Evolutionary conservation across 1,139 yeast genomes (phyloP).

Genomic region (Blastobotrys ciferrii): DNA sequence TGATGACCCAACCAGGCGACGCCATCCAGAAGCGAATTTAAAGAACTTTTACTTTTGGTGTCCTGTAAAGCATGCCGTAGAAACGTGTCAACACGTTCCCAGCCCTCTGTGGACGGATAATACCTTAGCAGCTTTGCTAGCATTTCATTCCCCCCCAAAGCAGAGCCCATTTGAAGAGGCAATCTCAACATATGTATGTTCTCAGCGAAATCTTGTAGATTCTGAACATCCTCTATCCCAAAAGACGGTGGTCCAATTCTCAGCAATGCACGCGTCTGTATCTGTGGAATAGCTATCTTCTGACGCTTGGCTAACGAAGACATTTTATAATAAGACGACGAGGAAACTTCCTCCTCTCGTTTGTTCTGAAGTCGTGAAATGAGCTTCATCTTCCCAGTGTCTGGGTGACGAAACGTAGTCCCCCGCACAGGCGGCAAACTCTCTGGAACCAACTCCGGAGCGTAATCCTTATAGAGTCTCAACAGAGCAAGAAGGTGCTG

Average conservation of each 20-base stretch:
- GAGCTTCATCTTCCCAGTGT: constrained; percentile 20
- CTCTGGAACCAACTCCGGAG: constrained; percentile 31
- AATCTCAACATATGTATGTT: constrained; percentile 26
- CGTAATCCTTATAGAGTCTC: constrained; percentile 32
- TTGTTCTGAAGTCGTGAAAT: constrained; percentile 14
- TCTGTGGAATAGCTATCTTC: constrained; percentile 8
- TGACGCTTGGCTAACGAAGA: constrained; percentile 11
- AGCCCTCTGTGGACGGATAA: constrained; percentile 23
- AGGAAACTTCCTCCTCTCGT: constrained; percentile 4
- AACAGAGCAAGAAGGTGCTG: constrained; percentile 36
- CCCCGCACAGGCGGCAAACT: constrained; percentile 29
- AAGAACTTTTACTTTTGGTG: neutral
- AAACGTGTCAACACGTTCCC: constrained; percentile 32
- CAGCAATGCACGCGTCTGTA: constrained; percentile 15
- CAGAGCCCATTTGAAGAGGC: constrained; percentile 30
- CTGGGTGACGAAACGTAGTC: constrained; percentile 34
- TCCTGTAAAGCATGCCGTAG: constrained; percentile 23
- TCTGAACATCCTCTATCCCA: constrained; percentile 24
- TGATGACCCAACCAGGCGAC: constrained; percentile 22
- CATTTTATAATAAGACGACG: neutral
- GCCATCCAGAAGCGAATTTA: constrained; percentile 18
- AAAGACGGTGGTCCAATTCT: constrained; percentile 6
- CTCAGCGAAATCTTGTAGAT: constrained; percentile 24
- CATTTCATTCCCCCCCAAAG: constrained; percentile 25
- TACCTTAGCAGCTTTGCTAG: constrained; percentile 26